Evolutionary conservation across 2,329 filamentous ascomycete genomes (phyloP).

Genomic region (Colletotrichum sp.): DNA sequence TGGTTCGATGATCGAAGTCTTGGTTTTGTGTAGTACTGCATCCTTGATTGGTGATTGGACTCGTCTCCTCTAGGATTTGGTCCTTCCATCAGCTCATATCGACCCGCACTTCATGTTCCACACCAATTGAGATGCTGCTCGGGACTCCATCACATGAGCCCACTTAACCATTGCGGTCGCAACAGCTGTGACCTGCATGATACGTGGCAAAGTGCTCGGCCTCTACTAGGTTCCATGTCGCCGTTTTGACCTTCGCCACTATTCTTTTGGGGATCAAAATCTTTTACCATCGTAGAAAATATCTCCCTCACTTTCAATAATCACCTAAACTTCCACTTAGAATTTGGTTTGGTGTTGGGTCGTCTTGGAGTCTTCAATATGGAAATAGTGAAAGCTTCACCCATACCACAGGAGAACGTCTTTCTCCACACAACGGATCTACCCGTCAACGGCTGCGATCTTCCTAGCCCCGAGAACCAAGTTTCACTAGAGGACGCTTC

Average conservation of each 20-base stretch:
- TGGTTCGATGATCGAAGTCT: no score
- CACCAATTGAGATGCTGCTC: not conserved
- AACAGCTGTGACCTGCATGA: not conserved
- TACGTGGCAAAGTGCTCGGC: no score
- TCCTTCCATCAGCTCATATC: not conserved
- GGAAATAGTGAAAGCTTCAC: not conserved
- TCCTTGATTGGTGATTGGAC: not conserved
- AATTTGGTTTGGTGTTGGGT: accelerated
- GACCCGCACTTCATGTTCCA: not conserved
- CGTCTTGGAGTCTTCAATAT: not conserved
- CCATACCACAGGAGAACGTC: accelerated
- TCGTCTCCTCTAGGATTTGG: not conserved
- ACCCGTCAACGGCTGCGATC: not conserved
- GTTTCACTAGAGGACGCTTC: not conserved
- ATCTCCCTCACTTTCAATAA: accelerated
- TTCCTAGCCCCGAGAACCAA: not conserved
- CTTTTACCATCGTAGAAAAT: no score
- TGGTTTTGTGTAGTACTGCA: not conserved
- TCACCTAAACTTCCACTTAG: accelerated
- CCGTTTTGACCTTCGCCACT: no score
- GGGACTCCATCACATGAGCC: not conserved
- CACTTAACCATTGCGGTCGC: not conserved
- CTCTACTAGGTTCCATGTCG: no score
- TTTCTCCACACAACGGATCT: not conserved
- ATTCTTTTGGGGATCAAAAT: no score